Percentiles rank a stretch among this genome's conserved stretches.
These are phyloP conservation scores for Silene vulgaris DNA, from an alignment of 179 eudicot genomes.

Conservation along the genomic window DNA sequence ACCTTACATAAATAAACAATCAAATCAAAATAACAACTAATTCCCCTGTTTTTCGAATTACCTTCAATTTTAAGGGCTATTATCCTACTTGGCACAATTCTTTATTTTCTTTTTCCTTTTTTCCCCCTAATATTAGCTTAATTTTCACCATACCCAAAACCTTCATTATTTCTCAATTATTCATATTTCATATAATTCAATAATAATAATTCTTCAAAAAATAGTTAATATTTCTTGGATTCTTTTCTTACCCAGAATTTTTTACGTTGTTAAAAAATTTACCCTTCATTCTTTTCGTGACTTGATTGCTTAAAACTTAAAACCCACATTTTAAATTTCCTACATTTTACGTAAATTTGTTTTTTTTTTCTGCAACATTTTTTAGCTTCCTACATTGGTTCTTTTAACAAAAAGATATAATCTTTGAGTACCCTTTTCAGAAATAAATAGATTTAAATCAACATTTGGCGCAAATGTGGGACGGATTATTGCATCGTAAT, in stretches of 20 bases:
- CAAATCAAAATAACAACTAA: not conserved
- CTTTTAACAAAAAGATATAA: not conserved
- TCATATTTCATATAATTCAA: not conserved
- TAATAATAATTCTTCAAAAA: not conserved
- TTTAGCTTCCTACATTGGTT: not conserved
- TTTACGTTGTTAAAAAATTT: not conserved
- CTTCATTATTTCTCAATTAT: not conserved
- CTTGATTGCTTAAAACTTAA: slow-evolving; percentile 22
- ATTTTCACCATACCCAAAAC: not conserved
- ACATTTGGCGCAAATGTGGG: slow-evolving; percentile 31
- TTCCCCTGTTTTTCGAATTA: slow-evolving; percentile 13
- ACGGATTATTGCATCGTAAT: slow-evolving; percentile 33
- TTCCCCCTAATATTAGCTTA: not conserved
- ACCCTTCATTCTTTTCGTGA: slow-evolving; percentile 28
- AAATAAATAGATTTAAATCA: not conserved
- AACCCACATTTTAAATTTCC: not conserved
- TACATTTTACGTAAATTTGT: slow-evolving; percentile 3
- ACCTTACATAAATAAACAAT: not conserved
- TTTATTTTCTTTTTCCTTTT: not conserved
- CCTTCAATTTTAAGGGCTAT: slow-evolving; percentile 20
- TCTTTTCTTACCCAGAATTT: slow-evolving; percentile 14
- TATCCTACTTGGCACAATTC: slow-evolving; percentile 27
- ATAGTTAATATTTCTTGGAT: slow-evolving; percentile 12
- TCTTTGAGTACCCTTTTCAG: not conserved
- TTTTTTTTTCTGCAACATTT: not conserved